Conservation (phyloP, 1,284 basidiomycete species). For the Ustilago bromivora region DNA sequence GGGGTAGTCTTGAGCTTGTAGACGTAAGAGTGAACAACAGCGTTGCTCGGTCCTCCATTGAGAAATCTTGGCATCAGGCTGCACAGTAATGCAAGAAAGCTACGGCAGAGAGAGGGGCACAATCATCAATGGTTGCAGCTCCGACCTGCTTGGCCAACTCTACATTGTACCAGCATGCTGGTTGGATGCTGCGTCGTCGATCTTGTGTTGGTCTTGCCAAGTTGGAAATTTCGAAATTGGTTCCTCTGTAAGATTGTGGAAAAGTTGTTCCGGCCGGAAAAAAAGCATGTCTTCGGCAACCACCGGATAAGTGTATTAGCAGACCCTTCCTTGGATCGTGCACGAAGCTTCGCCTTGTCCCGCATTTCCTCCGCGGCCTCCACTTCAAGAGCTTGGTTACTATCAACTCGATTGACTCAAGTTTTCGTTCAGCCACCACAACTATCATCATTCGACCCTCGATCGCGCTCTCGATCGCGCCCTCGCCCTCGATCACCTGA, state of each 20-base stretch:
- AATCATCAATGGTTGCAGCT: conserved; percentile 8
- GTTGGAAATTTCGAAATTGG: conserved; percentile 8
- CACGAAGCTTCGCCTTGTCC: not conserved
- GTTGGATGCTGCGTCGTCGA: conserved; percentile 11
- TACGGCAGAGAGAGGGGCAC: not conserved
- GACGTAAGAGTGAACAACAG: not conserved
- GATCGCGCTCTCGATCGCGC: not conserved
- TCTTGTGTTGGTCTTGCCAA: conserved; percentile 4
- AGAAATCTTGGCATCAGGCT: not conserved
- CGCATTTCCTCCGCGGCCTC: not conserved
- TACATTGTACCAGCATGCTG: conserved; percentile 13
- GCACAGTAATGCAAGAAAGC: not conserved
- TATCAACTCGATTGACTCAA: not conserved
- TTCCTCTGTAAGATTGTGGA: conserved; percentile 9
- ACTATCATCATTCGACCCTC: not conserved
- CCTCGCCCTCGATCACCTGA: not conserved
- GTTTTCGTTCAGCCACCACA: not conserved
- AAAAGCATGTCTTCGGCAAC: conserved; percentile 12
- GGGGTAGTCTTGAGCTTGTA: not conserved
- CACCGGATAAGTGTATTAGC: conserved; percentile 9
- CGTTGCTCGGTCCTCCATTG: not conserved
- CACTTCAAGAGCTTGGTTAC: not conserved
- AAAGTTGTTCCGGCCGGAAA: conserved; percentile 11
- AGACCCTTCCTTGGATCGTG: conserved; percentile 4
- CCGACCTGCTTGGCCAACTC: conserved; percentile 33